These are phyloP conservation scores for Helotiales sp. DNA, from an alignment of 2,329 filamentous ascomycete species.

Conservation along the genomic window DNA sequence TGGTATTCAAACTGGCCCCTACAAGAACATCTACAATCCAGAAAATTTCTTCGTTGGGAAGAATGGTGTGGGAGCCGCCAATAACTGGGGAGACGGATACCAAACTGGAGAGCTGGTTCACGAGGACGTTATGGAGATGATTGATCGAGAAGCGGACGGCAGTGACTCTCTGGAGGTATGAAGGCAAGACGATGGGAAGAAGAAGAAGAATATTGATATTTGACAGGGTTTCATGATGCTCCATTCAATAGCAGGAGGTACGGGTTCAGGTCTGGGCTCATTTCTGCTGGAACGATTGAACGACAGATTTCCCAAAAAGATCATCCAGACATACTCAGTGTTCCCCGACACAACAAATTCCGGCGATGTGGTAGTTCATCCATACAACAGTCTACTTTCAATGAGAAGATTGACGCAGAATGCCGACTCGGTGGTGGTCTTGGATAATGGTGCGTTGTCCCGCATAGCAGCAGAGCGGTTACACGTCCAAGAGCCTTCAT, in stretches of 20 bases:
- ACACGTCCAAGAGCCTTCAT: conserved; percentile 93
- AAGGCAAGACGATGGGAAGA: conserved; percentile 1
- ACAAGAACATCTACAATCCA: conserved; percentile 99
- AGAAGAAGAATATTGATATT: conserved; percentile 34
- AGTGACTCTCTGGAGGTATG: conserved; percentile 90
- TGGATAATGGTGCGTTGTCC: conserved; percentile 93
- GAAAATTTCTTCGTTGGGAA: conserved; percentile 99
- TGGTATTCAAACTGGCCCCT: conserved; percentile 88
- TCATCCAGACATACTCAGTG: conserved; percentile 98
- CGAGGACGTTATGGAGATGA: conserved; percentile 99
- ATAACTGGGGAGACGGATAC: conserved; percentile 98
- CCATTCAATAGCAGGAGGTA: conserved; percentile 96
- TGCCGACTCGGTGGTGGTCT: conserved; percentile 94
- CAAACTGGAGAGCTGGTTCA: conserved; percentile 88
- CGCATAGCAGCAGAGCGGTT: conserved; percentile 93
- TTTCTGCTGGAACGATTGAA: conserved; percentile 95
- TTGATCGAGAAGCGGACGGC: conserved; percentile 96
- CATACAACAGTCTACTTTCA: conserved; percentile 94
- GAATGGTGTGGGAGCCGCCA: conserved; percentile 89
- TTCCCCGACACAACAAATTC: conserved; percentile 91
- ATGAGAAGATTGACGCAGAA: conserved; percentile 93
- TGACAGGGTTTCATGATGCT: conserved; percentile 92
- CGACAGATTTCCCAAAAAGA: conserved; percentile 97
- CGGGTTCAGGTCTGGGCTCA: conserved; percentile 92
- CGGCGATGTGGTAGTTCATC: conserved; percentile 93